A percentile compares a stretch with the other conserved stretches of the same genome.
Conservation (phyloP, 2,329 filamentous ascomycete species). For the Aplosporella prunicola region DNA sequence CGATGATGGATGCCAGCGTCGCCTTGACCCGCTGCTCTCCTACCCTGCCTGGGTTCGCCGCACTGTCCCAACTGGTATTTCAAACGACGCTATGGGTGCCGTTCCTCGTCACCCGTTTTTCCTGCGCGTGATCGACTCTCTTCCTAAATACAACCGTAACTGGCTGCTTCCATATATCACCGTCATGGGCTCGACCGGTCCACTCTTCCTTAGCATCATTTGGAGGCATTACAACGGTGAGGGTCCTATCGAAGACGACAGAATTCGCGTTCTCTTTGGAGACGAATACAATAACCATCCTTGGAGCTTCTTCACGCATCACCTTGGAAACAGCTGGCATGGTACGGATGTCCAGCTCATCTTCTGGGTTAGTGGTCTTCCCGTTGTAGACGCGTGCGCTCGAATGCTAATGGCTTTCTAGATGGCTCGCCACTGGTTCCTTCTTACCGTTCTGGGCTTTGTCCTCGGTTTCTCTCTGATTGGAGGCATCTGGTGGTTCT, state of each 20-base stretch:
- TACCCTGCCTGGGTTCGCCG: slow-evolving; percentile 63
- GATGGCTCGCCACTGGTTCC: slow-evolving; percentile 47
- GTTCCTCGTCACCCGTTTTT: slow-evolving; percentile 68
- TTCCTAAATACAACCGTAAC: slow-evolving; percentile 58
- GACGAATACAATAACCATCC: slow-evolving; percentile 58
- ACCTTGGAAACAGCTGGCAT: slow-evolving; percentile 58
- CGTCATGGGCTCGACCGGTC: slow-evolving; percentile 71
- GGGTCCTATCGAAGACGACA: slow-evolving; percentile 38
- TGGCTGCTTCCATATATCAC: slow-evolving; percentile 67
- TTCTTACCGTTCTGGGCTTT: slow-evolving; percentile 48
- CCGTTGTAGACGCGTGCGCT: background rate
- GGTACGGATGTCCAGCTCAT: slow-evolving; percentile 54
- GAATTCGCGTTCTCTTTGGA: slow-evolving; percentile 59
- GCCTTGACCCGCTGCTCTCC: slow-evolving; percentile 56
- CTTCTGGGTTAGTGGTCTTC: slow-evolving; percentile 45
- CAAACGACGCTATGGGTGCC: slow-evolving; percentile 71
- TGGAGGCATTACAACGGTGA: slow-evolving; percentile 63
- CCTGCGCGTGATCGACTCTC: slow-evolving; percentile 54
- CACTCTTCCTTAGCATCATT: slow-evolving; percentile 64
- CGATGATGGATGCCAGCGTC: slow-evolving; percentile 62
- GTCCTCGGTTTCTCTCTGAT: slow-evolving; percentile 42
- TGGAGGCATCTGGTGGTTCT: slow-evolving; percentile 43
- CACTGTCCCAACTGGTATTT: slow-evolving; percentile 67
- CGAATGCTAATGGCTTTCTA: slow-evolving; percentile 14
- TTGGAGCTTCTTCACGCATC: slow-evolving; percentile 64